phyloP scores from a whole-genome alignment of 257 asterid genomes.

The Solanum tacnaense region DNA sequence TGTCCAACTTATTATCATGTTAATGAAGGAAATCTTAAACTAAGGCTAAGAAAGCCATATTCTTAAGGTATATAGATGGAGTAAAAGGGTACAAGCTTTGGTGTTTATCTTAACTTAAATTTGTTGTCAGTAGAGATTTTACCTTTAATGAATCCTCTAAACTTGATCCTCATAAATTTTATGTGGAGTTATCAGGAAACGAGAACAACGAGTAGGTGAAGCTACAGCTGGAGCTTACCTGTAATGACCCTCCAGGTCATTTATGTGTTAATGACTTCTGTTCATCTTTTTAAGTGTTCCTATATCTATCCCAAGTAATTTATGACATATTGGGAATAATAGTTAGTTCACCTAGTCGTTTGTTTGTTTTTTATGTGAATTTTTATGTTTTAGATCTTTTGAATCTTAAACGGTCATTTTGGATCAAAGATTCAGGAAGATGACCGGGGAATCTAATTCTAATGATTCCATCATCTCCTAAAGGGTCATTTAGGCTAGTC shows the following conservation, averaged over 20 bases:
- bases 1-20: not conserved
- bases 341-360: not conserved
- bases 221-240: not conserved
- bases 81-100: not conserved
- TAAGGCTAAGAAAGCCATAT: not conserved
- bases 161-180: not conserved
- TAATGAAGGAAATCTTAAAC: not conserved
- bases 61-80: not conserved
- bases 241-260: not conserved
- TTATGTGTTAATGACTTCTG: not conserved
- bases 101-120: not conserved
- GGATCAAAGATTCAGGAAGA: not conserved
- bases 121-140: too few species aligned
- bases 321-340: not conserved
- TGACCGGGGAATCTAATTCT: not conserved
- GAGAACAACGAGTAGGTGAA: not conserved
- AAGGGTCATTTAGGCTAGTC: not conserved
- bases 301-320: not conserved
- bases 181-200: not conserved
- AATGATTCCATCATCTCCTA: not conserved
- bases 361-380: not conserved
- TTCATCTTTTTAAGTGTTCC: not conserved
- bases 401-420: too few species aligned
- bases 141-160: not conserved
- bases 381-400: not conserved